Percentiles rank a stretch among this genome's conserved stretches.
Conservation (phyloP, 148 eudicot species). For the Salicornia ramosissima region DNA sequence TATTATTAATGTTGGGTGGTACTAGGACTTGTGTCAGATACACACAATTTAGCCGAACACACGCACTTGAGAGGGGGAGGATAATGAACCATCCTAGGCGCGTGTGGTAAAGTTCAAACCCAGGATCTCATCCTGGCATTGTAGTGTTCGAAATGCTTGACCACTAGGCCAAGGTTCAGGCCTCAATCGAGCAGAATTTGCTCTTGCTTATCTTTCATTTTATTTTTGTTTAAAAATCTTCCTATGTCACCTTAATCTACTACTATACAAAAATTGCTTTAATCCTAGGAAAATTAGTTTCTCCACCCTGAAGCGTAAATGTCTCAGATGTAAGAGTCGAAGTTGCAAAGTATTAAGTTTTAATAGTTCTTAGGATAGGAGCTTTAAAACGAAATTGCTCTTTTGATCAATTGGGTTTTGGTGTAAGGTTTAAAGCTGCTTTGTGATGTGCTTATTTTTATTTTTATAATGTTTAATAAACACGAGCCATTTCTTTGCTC, state of each 20-base stretch:
- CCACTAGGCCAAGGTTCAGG: too few species aligned
- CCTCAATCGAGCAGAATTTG: too few species aligned
- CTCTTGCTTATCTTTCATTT: not conserved
- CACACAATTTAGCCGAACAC: too few species aligned
- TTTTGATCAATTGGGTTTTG: not conserved
- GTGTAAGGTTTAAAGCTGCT: not conserved
- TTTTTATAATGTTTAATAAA: not conserved
- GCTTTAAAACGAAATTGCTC: conserved; percentile 3
- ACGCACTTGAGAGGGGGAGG: too few species aligned
- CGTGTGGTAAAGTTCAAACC: too few species aligned
- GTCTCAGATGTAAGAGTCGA: not conserved
- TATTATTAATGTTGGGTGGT: too few species aligned
- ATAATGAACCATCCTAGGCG: too few species aligned
- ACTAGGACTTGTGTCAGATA: too few species aligned
- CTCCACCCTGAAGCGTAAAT: not conserved
- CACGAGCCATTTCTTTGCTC: not conserved
- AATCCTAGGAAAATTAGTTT: not conserved
- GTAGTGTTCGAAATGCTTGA: too few species aligned
- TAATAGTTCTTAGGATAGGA: not conserved
- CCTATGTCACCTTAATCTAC: not conserved
- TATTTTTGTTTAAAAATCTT: not conserved
- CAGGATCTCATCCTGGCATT: too few species aligned
- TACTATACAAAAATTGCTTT: not conserved
- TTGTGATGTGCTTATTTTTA: not conserved
- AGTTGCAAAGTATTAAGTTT: not conserved